phyloP scores from a whole-genome alignment of 495 filamentous ascomycete species.

The Venustampulla echinocandica region DNA sequence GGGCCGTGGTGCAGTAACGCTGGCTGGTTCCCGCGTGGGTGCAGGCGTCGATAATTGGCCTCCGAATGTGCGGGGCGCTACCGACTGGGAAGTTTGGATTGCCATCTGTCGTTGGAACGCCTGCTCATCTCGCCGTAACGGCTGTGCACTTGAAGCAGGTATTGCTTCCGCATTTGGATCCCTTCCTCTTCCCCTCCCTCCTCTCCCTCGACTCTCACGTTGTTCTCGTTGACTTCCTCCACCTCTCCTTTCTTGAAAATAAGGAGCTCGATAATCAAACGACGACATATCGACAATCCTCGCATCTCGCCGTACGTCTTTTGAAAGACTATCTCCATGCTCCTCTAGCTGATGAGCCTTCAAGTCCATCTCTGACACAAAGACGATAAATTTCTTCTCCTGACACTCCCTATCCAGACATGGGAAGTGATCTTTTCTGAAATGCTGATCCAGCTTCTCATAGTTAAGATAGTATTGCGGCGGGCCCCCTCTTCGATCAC shows the following conservation, averaged over 20 bases:
- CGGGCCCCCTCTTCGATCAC: constrained; percentile 61
- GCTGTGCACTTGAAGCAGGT: constrained; percentile 71
- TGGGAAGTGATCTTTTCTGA: constrained; percentile 76
- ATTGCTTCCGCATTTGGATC: constrained; percentile 67
- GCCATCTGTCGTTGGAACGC: constrained; percentile 92
- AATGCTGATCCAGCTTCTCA: constrained; percentile 73
- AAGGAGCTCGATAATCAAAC: constrained; percentile 70
- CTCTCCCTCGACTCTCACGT: constrained; percentile 37
- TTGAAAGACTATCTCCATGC: constrained; percentile 69
- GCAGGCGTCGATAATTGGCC: constrained; percentile 53
- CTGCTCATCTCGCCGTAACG: constrained; percentile 75
- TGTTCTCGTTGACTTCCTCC: constrained; percentile 33
- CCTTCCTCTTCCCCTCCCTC: constrained; percentile 41
- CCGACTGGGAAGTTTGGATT: constrained; percentile 75
- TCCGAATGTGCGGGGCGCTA: constrained; percentile 70
- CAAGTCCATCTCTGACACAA: constrained; percentile 86
- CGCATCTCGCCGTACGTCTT: constrained; percentile 77
- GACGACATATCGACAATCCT: constrained; percentile 76
- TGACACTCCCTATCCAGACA: constrained; percentile 79
- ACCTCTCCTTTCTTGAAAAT: constrained; percentile 54
- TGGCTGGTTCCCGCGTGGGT: constrained; percentile 18
- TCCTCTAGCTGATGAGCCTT: constrained; percentile 76
- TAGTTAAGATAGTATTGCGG: constrained; percentile 89
- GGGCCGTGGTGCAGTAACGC: constrained; percentile 12
- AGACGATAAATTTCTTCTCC: constrained; percentile 98